phyloP scores from a whole-genome alignment of 2,329 filamentous ascomycete species.

The Zelopaecilomyces penicillatus region DNA sequence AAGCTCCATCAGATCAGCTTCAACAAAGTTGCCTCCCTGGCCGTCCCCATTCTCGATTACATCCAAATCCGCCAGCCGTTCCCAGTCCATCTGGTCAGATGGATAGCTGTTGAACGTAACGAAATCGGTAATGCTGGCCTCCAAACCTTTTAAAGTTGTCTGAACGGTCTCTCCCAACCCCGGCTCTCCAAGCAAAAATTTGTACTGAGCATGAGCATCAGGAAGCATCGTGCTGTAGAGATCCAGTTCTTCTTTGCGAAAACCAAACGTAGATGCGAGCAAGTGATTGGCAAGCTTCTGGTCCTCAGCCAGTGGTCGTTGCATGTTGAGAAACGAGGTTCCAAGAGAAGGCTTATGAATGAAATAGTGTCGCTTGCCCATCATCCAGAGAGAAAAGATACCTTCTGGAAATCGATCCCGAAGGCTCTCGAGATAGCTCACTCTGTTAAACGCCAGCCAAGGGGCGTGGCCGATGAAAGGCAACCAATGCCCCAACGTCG shows the following conservation, averaged over 20 bases:
- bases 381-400: slow-evolving; percentile 26
- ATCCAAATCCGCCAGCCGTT: slow-evolving; percentile 23
- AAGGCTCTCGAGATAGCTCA: slow-evolving; percentile 22
- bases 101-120: slow-evolving; percentile 30
- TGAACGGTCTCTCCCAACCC: slow-evolving; percentile 16
- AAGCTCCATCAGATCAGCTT: slow-evolving; percentile 25
- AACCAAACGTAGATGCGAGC: slow-evolving; percentile 25
- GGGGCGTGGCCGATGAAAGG: slow-evolving; percentile 28
- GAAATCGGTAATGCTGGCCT: slow-evolving; percentile 24
- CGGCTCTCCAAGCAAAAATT: slow-evolving; percentile 17
- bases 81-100: slow-evolving; percentile 32
- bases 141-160: slow-evolving; percentile 15
- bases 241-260: slow-evolving; percentile 18
- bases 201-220: slow-evolving; percentile 20
- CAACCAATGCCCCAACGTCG: slow-evolving; percentile 21
- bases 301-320: slow-evolving; percentile 18
- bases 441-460: slow-evolving; percentile 20
- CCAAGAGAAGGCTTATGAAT: slow-evolving; percentile 24
- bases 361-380: slow-evolving; percentile 25
- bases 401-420: slow-evolving; percentile 24
- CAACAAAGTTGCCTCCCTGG: slow-evolving; percentile 19
- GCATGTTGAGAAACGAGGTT: slow-evolving; percentile 21
- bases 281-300: slow-evolving; percentile 17
- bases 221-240: slow-evolving; percentile 22
- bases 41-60: slow-evolving; percentile 18